phyloP scores from a whole-genome alignment of 2,329 filamentous ascomycete genomes.

The Xylaria sp. region DNA sequence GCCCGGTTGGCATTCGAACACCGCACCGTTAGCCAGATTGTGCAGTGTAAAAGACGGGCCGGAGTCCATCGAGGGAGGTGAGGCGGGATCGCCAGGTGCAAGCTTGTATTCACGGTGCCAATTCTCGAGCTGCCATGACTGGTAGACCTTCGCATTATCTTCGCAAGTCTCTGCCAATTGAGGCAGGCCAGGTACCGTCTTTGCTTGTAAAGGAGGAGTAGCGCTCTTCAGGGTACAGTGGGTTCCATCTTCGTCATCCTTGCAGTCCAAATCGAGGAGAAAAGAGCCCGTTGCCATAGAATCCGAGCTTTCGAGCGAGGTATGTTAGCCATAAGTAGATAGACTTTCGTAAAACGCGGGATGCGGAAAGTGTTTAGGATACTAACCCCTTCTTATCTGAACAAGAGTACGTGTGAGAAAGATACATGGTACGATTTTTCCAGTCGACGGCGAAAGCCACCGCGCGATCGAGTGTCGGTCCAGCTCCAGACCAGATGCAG shows the following conservation, averaged over 20 bases:
- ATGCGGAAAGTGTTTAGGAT: neutral
- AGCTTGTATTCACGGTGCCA: constrained; percentile 48
- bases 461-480: constrained; percentile 46
- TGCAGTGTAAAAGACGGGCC: constrained; percentile 49
- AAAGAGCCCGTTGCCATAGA: constrained; percentile 48
- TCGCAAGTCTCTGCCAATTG: constrained; percentile 38
- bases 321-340: neutral
- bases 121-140: constrained; percentile 50
- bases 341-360: neutral
- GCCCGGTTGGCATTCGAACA: constrained; percentile 44
- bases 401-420: constrained; percentile 51
- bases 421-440: constrained; percentile 49
- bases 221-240: constrained; percentile 43
- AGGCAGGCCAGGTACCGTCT: constrained; percentile 37
- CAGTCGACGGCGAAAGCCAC: constrained; percentile 51
- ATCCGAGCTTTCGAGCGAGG: constrained; percentile 37
- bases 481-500: constrained; percentile 52
- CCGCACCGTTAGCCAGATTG: constrained; percentile 44
- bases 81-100: constrained; percentile 40
- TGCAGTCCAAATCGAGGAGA: constrained; percentile 47
- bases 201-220: constrained; percentile 35
- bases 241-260: constrained; percentile 36
- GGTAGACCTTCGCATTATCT: constrained; percentile 44
- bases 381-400: constrained; percentile 46
- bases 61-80: constrained; percentile 41